Conservation (phyloP, 352 stramenopile species). For the Saprolegnia diclina region DNA sequence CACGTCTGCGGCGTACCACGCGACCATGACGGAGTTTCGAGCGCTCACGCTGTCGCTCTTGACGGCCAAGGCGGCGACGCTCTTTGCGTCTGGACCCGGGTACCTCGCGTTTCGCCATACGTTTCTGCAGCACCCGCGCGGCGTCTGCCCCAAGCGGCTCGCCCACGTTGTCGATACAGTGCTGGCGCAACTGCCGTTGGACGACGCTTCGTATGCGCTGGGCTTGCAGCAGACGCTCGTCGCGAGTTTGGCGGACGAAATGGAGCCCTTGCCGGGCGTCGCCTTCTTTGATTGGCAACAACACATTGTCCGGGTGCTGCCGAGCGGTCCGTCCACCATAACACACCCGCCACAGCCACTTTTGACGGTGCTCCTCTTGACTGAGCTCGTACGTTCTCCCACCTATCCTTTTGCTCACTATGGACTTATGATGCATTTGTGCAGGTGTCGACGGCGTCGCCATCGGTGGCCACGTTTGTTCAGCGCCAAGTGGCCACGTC, state of each 20-base stretch:
- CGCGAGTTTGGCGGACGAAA: neutral
- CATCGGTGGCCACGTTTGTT: neutral
- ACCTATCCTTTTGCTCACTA: neutral
- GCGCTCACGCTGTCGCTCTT: neutral
- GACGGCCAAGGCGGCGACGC: neutral
- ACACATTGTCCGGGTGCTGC: neutral
- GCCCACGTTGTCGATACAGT: neutral
- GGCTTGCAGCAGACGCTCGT: neutral
- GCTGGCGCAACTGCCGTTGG: neutral
- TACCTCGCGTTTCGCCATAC: neutral
- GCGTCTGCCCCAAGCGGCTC: neutral
- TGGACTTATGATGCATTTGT: too few species aligned
- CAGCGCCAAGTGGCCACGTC: neutral
- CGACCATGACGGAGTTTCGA: neutral
- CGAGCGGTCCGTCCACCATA: neutral
- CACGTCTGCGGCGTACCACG: neutral
- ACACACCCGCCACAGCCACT: neutral
- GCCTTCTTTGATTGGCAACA: slow-evolving; percentile 1
- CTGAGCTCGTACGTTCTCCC: neutral
- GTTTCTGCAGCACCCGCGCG: neutral
- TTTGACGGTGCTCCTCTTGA: neutral
- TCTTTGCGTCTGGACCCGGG: neutral
- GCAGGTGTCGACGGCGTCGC: neutral
- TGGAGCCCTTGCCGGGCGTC: neutral
- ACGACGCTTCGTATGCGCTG: neutral